Percentiles rank a stretch among this genome's conserved stretches.
phyloP scores from a whole-genome alignment of 2,329 filamentous ascomycete species.

The Fusarium avenaceum region DNA sequence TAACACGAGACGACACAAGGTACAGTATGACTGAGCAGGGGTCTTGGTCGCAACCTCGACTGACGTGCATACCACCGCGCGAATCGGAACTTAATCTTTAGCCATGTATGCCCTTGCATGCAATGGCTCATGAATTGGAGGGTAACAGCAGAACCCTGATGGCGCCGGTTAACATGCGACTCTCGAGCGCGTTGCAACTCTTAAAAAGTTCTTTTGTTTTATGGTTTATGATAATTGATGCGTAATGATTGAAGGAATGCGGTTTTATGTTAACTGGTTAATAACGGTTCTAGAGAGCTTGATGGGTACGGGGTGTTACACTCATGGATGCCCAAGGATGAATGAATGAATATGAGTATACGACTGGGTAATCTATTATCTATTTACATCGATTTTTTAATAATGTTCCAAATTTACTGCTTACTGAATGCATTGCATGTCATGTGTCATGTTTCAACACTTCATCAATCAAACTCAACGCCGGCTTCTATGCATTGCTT shows the following conservation, averaged over 20 bases:
- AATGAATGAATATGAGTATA: constrained; percentile 48
- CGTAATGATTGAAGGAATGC: constrained; percentile 28
- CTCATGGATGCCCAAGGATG: constrained; percentile 6
- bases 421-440: constrained; percentile 10
- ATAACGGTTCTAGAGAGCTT: neutral
- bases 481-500: constrained; percentile 33
- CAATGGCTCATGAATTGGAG: constrained; percentile 6
- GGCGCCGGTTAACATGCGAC: neutral
- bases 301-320: neutral
- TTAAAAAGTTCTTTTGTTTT: constrained; percentile 7
- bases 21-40: constrained; percentile 28
- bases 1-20: constrained; percentile 12
- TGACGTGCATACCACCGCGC: constrained; percentile 34
- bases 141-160: constrained; percentile 9
- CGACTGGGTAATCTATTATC: constrained; percentile 36
- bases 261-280: constrained; percentile 19
- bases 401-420: constrained; percentile 3
- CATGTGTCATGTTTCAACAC: constrained; percentile 7
- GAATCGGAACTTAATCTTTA: constrained; percentile 33
- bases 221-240: constrained; percentile 40
- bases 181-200: neutral
- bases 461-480: constrained; percentile 35
- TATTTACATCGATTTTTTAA: constrained; percentile 27
- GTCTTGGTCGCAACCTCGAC: constrained; percentile 18
- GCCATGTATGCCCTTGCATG: constrained; percentile 13